Conservation (phyloP, 345 rosid species). For the Hevea brasiliensis region DNA sequence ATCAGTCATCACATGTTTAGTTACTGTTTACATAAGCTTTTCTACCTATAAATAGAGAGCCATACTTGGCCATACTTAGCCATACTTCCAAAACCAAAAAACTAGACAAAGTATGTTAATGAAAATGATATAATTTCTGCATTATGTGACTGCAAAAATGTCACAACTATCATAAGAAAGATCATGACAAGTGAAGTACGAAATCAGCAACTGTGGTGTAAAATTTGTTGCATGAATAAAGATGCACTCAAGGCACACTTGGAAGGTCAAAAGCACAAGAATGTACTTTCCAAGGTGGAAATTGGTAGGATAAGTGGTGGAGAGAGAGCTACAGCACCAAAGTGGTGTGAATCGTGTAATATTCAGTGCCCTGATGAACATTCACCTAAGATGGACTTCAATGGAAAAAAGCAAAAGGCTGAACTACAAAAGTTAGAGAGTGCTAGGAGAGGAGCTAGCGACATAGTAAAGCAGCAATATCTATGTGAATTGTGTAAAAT, state of each 20-base stretch:
- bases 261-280: constrained; percentile 23
- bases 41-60: too few species aligned
- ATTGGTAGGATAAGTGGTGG: background rate
- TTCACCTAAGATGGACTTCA: constrained; percentile 20
- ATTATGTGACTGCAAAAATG: too few species aligned
- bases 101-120: too few species aligned
- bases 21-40: too few species aligned
- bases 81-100: too few species aligned
- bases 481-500: constrained; percentile 19
- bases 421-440: background rate
- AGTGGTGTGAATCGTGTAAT: background rate
- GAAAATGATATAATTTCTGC: too few species aligned
- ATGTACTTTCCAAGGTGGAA: background rate
- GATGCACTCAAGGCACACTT: constrained; percentile 12
- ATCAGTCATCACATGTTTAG: too few species aligned
- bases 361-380: background rate
- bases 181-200: too few species aligned
- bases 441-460: background rate
- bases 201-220: constrained; percentile 8
- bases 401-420: constrained; percentile 9
- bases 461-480: background rate
- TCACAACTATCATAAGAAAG: too few species aligned
- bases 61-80: too few species aligned
- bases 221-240: constrained; percentile 26
- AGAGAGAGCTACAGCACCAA: background rate